A percentile compares a stretch with the other conserved stretches of the same genome.
Evolutionary conservation across 1,284 basidiomycete species (phyloP).

Genomic region (Ganoderma leucocontextum): DNA sequence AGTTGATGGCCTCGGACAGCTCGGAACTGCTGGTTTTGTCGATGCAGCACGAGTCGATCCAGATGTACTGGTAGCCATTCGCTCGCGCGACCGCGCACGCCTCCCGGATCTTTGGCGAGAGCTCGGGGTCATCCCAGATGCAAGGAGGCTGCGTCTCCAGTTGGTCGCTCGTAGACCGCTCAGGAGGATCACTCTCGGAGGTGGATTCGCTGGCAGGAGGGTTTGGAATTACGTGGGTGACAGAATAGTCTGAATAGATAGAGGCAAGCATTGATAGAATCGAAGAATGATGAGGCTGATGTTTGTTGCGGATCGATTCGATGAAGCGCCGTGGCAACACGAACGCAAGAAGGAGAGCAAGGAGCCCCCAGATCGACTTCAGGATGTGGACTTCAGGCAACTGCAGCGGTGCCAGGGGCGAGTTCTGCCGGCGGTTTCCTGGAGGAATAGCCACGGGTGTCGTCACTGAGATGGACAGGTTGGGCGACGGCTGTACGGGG

Average conservation of each 20-base stretch:
- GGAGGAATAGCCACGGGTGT: neutral
- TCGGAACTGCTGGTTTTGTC: conserved; percentile 1
- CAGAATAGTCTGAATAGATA: neutral
- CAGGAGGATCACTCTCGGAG: neutral
- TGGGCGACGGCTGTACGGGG: neutral
- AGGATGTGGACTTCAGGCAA: neutral
- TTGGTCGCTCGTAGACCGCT: neutral
- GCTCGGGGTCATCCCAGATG: conserved; percentile 1
- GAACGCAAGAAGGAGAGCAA: too few species aligned
- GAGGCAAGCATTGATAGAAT: neutral
- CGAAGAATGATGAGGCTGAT: neutral
- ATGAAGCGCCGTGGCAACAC: neutral
- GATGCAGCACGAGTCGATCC: conserved; percentile 3
- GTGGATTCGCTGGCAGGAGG: neutral
- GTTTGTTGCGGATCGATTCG: neutral
- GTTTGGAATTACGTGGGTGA: neutral
- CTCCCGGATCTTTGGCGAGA: neutral
- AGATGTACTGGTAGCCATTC: conserved; percentile 4
- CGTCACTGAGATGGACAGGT: neutral
- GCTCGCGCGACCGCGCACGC: neutral
- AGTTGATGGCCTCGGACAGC: conserved; percentile 6
- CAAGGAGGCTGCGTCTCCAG: neutral
- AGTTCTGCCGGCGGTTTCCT: neutral
- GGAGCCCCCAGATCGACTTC: neutral
- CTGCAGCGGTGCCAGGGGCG: neutral